A percentile compares a stretch with the other conserved stretches of the same genome.
Evolutionary conservation across 306 rosid species (phyloP).

Genomic region (Boehmeria nivea): DNA sequence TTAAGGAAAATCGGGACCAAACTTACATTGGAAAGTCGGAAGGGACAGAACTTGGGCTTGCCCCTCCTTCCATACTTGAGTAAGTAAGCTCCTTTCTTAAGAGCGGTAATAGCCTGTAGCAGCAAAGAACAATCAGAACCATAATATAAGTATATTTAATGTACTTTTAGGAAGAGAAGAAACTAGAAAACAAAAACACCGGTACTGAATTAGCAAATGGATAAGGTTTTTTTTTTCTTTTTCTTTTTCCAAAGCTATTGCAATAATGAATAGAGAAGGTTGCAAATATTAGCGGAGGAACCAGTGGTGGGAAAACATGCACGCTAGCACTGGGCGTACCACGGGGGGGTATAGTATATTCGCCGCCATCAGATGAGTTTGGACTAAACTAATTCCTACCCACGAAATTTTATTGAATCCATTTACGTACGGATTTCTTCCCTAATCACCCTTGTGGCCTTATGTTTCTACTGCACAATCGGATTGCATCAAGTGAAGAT

Average conservation of each 20-base stretch:
- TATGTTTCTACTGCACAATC: no score
- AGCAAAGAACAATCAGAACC: slow-evolving; percentile 28
- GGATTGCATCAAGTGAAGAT: no score
- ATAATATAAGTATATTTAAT: neutral
- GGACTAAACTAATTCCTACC: no score
- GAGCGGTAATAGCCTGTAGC: slow-evolving; percentile 87
- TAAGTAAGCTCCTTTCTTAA: slow-evolving; percentile 92
- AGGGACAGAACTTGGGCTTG: slow-evolving; percentile 93
- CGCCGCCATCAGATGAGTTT: no score
- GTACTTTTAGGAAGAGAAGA: slow-evolving; percentile 7
- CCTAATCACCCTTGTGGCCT: no score
- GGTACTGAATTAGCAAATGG: neutral
- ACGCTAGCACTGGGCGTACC: neutral
- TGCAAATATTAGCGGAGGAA: slow-evolving; percentile 1
- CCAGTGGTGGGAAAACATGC: no score
- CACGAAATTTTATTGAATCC: no score
- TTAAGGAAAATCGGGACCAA: slow-evolving; percentile 20
- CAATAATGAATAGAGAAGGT: neutral
- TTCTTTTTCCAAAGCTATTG: neutral
- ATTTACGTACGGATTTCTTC: no score
- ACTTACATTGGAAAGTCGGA: slow-evolving; percentile 94
- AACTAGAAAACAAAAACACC: neutral
- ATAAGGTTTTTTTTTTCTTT: neutral
- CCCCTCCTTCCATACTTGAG: slow-evolving; percentile 99
- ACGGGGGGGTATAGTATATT: no score